Conservation (phyloP, 2,329 filamentous ascomycete species). For the Fusarium illudens region DNA sequence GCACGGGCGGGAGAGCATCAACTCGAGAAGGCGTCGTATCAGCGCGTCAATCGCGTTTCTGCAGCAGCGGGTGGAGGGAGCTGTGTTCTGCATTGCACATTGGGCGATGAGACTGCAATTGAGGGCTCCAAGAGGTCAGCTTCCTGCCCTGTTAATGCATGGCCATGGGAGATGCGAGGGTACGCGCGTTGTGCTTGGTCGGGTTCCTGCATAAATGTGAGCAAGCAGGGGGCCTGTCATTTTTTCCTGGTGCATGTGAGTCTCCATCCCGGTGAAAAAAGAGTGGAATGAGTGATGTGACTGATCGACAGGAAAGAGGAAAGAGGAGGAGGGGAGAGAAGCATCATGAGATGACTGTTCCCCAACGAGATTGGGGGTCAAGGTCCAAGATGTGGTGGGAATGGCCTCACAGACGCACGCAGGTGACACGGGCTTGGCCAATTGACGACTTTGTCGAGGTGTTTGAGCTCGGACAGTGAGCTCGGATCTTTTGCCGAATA, state of each 20-base stretch:
- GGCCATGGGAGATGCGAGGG: not conserved
- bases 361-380: not conserved
- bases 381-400: conserved; percentile 7
- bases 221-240: conserved; percentile 31
- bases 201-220: conserved; percentile 42
- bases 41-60: conserved; percentile 12
- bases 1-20: not conserved
- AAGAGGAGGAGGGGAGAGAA: not conserved
- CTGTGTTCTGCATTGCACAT: not conserved
- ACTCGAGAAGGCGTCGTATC: not conserved
- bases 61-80: not conserved
- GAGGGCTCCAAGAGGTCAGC: not conserved
- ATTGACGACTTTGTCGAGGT: not conserved
- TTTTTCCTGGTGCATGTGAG: conserved; percentile 13
- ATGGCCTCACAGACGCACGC: conserved; percentile 23
- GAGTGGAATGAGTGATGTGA: conserved; percentile 9
- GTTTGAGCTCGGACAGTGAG: not conserved
- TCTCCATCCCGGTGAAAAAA: conserved; percentile 9
- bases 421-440: not conserved
- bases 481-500: conserved; percentile 5
- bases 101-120: conserved; percentile 1
- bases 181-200: conserved; percentile 19
- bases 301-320: conserved; percentile 17
- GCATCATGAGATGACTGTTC: conserved; percentile 5
- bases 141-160: conserved; percentile 6